These are phyloP conservation scores for Polytrichum commune DNA, from an alignment of 225 moss, liverwort and hornwort genomes.

Conservation along the genomic window DNA sequence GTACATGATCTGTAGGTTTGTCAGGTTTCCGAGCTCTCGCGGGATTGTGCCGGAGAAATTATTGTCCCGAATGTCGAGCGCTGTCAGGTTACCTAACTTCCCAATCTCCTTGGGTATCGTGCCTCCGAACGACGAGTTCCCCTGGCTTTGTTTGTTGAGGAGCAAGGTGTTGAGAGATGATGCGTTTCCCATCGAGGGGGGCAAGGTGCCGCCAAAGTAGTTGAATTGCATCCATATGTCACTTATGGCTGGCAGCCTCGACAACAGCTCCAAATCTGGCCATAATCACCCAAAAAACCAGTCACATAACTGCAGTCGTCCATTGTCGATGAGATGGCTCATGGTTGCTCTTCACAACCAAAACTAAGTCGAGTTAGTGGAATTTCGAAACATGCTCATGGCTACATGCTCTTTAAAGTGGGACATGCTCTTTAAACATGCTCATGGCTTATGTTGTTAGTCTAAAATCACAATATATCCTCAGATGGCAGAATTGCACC, in stretches of 20 bases:
- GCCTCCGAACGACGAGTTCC: constrained; percentile 40
- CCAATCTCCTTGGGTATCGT: constrained; percentile 50
- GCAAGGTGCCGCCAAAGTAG: constrained; percentile 47
- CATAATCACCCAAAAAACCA: background rate
- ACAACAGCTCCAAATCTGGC: constrained; percentile 39
- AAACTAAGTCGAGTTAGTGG: background rate
- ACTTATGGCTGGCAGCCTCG: constrained; percentile 34
- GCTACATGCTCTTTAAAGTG: no score
- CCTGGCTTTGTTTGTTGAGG: constrained; percentile 36
- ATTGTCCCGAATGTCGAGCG: constrained; percentile 39
- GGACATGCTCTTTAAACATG: no score
- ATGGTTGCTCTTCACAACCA: background rate
- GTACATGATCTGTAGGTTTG: constrained; percentile 28
- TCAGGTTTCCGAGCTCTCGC: constrained; percentile 39
- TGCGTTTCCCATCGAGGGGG: constrained; percentile 54
- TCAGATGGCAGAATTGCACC: no score
- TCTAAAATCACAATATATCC: no score
- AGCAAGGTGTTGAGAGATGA: constrained; percentile 34
- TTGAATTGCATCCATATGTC: constrained; percentile 51
- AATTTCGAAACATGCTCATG: no score
- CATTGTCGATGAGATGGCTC: no score
- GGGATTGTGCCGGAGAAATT: constrained; percentile 44
- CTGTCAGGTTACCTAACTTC: constrained; percentile 29
- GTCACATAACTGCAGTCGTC: no score
- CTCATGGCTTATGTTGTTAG: no score